A percentile compares a stretch with the other conserved stretches of the same genome.
These are phyloP conservation scores for Sergeia podlipaevii DNA, from an alignment of 208 protist species.

Conservation along the genomic window DNA sequence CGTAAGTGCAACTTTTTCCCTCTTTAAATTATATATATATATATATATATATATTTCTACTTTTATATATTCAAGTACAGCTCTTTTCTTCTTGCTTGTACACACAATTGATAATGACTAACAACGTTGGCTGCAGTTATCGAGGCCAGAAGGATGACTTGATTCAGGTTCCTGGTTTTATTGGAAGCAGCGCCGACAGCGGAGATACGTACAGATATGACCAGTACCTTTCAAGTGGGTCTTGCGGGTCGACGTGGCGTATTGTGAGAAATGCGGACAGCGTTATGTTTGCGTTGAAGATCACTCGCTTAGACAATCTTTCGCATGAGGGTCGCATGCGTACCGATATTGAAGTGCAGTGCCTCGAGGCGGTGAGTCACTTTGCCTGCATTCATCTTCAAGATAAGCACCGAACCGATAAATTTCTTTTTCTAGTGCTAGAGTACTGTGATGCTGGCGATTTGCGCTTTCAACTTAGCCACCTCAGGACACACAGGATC, in stretches of 20 bases:
- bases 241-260: constrained; percentile 22
- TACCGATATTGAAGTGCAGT: constrained; percentile 27
- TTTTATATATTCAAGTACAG: constrained; percentile 8
- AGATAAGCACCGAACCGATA: constrained; percentile 21
- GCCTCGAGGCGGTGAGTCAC: constrained; percentile 27
- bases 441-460: constrained; percentile 54
- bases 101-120: too few relatives aligned
- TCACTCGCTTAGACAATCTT: constrained; percentile 9
- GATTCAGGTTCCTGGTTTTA: constrained; percentile 11
- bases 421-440: constrained; percentile 35
- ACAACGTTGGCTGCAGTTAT: too few relatives aligned
- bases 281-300: constrained; percentile 19
- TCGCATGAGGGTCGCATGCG: constrained; percentile 5
- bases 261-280: constrained; percentile 13
- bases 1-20: neutral
- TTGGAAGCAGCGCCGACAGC: neutral
- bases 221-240: constrained; percentile 21
- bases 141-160: too few relatives aligned
- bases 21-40: constrained; percentile 8
- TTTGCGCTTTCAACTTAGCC: constrained; percentile 24
- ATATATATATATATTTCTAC: too few relatives aligned
- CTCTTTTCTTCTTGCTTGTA: too few relatives aligned
- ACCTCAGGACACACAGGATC: neutral
- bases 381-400: constrained; percentile 35
- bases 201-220: constrained; percentile 21